Base-by-base conservation (phyloP, 768 basidiomycete species). In the Neoboletus subvelutipes region DNA sequence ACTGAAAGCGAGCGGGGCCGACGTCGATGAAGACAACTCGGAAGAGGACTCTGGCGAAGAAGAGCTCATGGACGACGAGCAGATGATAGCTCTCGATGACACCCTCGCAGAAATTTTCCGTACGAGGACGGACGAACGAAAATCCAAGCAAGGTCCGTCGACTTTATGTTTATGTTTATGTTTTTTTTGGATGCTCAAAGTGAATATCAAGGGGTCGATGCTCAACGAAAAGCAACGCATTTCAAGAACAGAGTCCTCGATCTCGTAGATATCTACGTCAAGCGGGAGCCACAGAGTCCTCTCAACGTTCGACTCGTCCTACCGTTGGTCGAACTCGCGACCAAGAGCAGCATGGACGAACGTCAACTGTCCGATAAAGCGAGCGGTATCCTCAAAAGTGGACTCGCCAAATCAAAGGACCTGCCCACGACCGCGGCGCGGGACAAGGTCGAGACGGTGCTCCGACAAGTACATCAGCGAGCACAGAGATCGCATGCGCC, bases 161-260 rank as follows among this genome's bases (percentile, higher is more conserved):
- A 5, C 29, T 10, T 18, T 49, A 7, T 22, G n/a, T 10, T 15
- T 45, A 50, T 12, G 24, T 7, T 10, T 12, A 42, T 45, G 13
- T 22, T 11, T 11, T 11, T 24, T 10, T 31, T 20, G 12, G 12
- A 50, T 51, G 2, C 53, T 60, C 28, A 60, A 28, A 0, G n/a
- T 18, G 18, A 22, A 22, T 17, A 39, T 45, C 52, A 47, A 88
- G 86, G 79, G 54, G 69, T 83, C 65, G 83, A 86, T 66, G 84
- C 82, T 31, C 90, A 94, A 68, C 82, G 90, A 45, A 91, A 96
- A 73, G 93, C 94, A 4, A 89, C 92, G 6, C 90, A 98, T 73
- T 98, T 97, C 84, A 98, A 96, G 71, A 94, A 92, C 71, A 87
- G 95, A 13, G 89, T 97, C 29, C 85, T 99, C 29, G 96, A 98